Base-by-base conservation (phyloP, 1,284 basidiomycete genomes). In the Boletus subluridellus region DNA sequence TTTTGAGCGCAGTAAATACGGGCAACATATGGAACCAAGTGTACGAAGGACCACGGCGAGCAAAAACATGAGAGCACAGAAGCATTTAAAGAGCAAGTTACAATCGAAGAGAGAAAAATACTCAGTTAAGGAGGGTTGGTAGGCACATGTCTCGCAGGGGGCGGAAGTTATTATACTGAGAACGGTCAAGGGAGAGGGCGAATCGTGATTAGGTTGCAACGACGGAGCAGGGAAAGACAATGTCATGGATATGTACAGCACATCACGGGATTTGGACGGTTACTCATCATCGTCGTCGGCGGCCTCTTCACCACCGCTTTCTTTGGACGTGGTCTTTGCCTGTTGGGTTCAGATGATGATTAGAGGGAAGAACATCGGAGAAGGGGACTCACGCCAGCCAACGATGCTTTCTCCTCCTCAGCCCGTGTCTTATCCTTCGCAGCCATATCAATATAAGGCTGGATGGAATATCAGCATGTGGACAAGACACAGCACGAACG, bases 361-460 rank as follows among this genome's bases (percentile, higher is more conserved):
- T n/a, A 10, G 4, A 8, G 3, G 5, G 0, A 26, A 17, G 6
- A 17, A 7, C 1, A n/a, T 11, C 17, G 10, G 4, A 17, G 11
- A 50, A 49, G 49, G 0, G 15, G 38, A 79, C 82, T 50, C 66
- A 87, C 85, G 59, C 88, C 84, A 64, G 90, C 85, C 76, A 91
- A 87, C 9, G 82, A 85, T 52, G 81, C 80, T 77, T 94, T 94
- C 74, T 93, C 91, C 54, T 84, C 78, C 71, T 93, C 92, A 44
- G 89, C 90, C 58, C 94, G 84, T 62, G 80, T 75, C 82, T 96
- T 97, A 78, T 97, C 95, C 60, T 82, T 82, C 52, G 87, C 83
- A 61, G 95, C 94, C 77, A 91, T 87, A 63, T 94, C 90, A 64
- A 88, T 69, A 80, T 95, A 97, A n/a, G 94, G 94, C 92, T 94